Conservation (phyloP, 2,329 filamentous ascomycete genomes). For the Metarhizium anisopliae region DNA sequence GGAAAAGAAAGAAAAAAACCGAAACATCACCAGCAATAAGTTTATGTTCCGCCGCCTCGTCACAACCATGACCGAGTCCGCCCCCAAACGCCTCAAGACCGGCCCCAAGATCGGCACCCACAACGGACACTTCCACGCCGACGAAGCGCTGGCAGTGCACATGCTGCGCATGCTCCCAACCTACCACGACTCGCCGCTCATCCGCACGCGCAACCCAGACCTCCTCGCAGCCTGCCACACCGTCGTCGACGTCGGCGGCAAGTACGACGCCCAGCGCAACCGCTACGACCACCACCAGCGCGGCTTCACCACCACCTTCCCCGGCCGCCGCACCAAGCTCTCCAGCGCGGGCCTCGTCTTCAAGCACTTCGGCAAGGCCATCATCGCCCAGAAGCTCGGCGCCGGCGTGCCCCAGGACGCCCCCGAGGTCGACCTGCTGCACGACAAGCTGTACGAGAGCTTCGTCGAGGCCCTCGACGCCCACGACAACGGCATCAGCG, state of each 20-base stretch:
- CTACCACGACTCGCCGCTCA: slow-evolving; percentile 64
- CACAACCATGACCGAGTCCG: slow-evolving; percentile 46
- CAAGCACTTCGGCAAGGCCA: slow-evolving; percentile 83
- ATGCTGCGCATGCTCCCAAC: slow-evolving; percentile 83
- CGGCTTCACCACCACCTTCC: slow-evolving; percentile 78
- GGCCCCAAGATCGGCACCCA: slow-evolving; percentile 75
- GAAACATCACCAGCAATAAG: background rate
- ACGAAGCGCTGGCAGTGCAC: slow-evolving; percentile 94
- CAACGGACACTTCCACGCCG: slow-evolving; percentile 97
- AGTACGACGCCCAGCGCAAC: slow-evolving; percentile 68
- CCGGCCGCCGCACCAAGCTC: slow-evolving; percentile 75
- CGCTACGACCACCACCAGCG: slow-evolving; percentile 98
- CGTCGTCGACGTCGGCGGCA: slow-evolving; percentile 94
- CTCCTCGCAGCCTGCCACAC: slow-evolving; percentile 78
- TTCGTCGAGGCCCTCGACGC: slow-evolving; percentile 96
- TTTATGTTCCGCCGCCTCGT: slow-evolving; percentile 24
- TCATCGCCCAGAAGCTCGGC: slow-evolving; percentile 54
- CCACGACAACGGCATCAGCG: slow-evolving; percentile 90
- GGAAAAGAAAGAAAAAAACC: too few relatives aligned
- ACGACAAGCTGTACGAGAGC: slow-evolving; percentile 81
- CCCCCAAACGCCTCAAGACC: slow-evolving; percentile 72
- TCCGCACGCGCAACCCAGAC: slow-evolving; percentile 80
- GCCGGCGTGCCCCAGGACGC: slow-evolving; percentile 47
- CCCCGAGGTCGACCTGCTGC: slow-evolving; percentile 64
- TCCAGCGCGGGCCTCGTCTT: slow-evolving; percentile 91